Base-by-base conservation (phyloP, 352 stramenopile species). In the Peronospora belbahrii region DNA sequence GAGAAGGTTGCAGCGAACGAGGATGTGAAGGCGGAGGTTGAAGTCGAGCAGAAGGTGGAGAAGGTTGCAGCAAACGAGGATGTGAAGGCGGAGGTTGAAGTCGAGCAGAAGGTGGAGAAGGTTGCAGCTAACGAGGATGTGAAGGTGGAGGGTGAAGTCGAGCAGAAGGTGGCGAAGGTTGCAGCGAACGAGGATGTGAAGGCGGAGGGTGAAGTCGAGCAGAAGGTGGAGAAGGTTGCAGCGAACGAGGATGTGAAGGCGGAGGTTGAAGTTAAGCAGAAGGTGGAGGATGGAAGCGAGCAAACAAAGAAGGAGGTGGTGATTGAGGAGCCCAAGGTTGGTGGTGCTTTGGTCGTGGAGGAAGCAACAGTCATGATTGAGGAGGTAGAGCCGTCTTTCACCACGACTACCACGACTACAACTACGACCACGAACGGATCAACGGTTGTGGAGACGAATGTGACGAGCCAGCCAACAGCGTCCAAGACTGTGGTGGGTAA, bases 401-500 rank as follows among this genome's bases (percentile, higher is more conserved):
- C 37, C 1, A 51, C 31, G 1, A 58, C 37, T 6, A 51, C 52
- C 0, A 60, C 44, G 2, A 51, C 44, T 4, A 57, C 54, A 1
- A 55, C 42, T 7, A 62, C 47, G 6, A 47, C 58, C 15, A 47
- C 50, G 13, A 39, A 36, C 9, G 42, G 48, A 20, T 59, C 56
- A 4, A 65, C 33, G 9, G 51, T 64, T 33, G 55, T 62, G 7
- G 59, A 67, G 43, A 67, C 48, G 24, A 67, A 59, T 13, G 53
- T 67, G 30, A 54, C 39, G 31, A 67, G 59, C 13, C 59, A 64
- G 27, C 53, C 43, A 20, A 48, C 48, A 22, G 17, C 32, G 8
- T 60, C 58, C 43, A 67, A 67, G 39, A 67, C 59, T 31, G 48
- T 67, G 34, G 53, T 67, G 15, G 53, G 48, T 25, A 67, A 67